A percentile compares a stretch with the other conserved stretches of the same genome.
Conservation (phyloP, 2,329 filamentous ascomycete genomes). For the Sporothrix protearum region DNA sequence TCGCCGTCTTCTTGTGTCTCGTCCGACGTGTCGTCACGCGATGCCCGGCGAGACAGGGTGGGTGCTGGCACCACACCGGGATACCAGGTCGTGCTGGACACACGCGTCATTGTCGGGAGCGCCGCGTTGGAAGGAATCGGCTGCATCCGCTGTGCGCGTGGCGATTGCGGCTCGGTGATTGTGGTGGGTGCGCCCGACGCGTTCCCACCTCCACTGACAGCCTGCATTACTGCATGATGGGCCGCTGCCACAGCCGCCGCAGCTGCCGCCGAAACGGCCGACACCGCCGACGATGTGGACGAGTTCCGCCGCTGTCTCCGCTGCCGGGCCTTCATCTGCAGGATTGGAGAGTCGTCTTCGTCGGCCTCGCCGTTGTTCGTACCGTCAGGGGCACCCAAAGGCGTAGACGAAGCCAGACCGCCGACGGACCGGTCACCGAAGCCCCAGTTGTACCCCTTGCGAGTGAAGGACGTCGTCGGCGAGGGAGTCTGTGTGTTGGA, state of each 20-base stretch:
- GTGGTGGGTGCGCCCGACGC: background rate
- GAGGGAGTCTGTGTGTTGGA: conserved; percentile 18
- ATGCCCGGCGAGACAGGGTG: background rate
- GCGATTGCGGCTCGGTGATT: background rate
- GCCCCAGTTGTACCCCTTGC: conserved; percentile 20
- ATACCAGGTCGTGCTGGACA: conserved; percentile 15
- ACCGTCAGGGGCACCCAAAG: background rate
- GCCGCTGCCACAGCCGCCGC: conserved; percentile 4
- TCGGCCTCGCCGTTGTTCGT: conserved; percentile 1
- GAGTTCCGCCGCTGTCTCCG: conserved; percentile 7
- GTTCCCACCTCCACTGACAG: background rate
- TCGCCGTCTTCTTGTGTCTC: conserved; percentile 4
- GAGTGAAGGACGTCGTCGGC: conserved; percentile 13
- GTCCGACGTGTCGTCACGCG: conserved; percentile 9
- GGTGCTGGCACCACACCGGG: background rate
- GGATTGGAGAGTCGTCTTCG: conserved; percentile 22
- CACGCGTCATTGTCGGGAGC: background rate
- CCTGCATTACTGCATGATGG: conserved; percentile 20
- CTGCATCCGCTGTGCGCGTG: background rate
- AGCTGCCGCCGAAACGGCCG: conserved; percentile 16
- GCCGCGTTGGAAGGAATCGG: background rate
- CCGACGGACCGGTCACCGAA: background rate
- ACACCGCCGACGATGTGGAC: conserved; percentile 18
- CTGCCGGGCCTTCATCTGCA: conserved; percentile 22
- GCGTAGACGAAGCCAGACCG: background rate